Base-by-base conservation (phyloP, 345 rosid genomes). In the Camelina laxa region DNA sequence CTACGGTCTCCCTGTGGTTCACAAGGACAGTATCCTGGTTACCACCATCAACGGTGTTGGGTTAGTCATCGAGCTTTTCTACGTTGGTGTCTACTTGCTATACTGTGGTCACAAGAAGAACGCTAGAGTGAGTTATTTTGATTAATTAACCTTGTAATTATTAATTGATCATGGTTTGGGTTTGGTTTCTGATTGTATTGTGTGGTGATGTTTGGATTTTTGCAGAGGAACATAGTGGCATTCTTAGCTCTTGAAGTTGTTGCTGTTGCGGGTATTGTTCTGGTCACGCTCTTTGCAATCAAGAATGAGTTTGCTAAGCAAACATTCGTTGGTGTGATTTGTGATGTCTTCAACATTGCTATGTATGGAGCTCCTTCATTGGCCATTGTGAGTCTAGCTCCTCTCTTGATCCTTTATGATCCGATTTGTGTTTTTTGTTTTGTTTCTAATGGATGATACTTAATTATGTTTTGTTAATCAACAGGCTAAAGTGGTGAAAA, bases 1-100 rank as follows among this genome's bases (percentile, higher is more conserved):
- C 64, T 87, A 87, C 14, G 91, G 89, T 9, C 73, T 85, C 6
- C 91, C 91, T 16, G 20, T 87, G 15, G 89, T 87, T 66, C 83
- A 82, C 14, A 84, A 80, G 0, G 84, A 82, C 36, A 84, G 86
- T 67, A 5, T 69, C 20, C 86, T 85, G 0, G 87, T 87, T 0
- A 20, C 79, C 61, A 84, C 85, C 48, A 85, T 84, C 22, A 87
- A 85, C 53, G 49, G 62, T 2, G 24, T 60, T 38, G 89, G 91
- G 2, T 62, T 85, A 1, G 60, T 12, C 0, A 27, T 85, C 36
- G 87, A 84, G 68, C 15, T 62, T 31, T 6, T 72, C 19, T 86
- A 80, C 50, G 12, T 86, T 0, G 1, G 58, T 20, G 5, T 77
- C 24, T 86, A 73, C 82, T 69, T 76, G 3, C 0, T 2, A 33